Base-by-base conservation (phyloP, 176 grass and related monocot genomes). In the Phragmites australis region DNA sequence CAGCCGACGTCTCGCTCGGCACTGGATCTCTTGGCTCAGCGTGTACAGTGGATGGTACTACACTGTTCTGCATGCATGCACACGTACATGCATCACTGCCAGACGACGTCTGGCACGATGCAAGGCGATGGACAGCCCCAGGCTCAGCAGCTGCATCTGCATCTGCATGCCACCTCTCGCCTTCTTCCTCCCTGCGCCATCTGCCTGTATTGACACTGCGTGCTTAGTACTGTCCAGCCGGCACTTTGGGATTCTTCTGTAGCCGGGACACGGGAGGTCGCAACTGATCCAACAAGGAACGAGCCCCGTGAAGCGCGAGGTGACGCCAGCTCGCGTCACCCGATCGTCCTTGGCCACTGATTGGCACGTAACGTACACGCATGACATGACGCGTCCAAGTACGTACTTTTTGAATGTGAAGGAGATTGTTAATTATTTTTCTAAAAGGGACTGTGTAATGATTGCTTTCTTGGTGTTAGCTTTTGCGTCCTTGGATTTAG, bases 401-500 rank as follows among this genome's bases (percentile, higher is more conserved):
- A 51, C 12, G 48, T 40, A 74, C 22, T 42, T 42, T 44, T 14
- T 27, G 22, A 26, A 27, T 58, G n/a, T n/a, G n/a, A n/a, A n/a
- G n/a, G n/a, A n/a, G n/a, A n/a, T n/a, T n/a, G n/a, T n/a, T n/a
- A n/a, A n/a, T n/a, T n/a, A n/a, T n/a, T n/a, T n/a, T n/a, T n/a
- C n/a, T n/a, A n/a, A n/a, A n/a, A n/a, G n/a, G n/a, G n/a, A n/a
- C n/a, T n/a, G n/a, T n/a, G n/a, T n/a, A n/a, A n/a, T n/a, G n/a
- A n/a, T n/a, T n/a, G n/a, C n/a, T n/a, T n/a, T n/a, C n/a, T n/a
- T n/a, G n/a, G n/a, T n/a, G n/a, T n/a, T n/a, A n/a, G n/a, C n/a
- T n/a, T n/a, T n/a, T n/a, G n/a, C n/a, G 54, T 30, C 6, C 37
- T 59, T 89, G 87, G 86, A 74, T 40, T 72, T 79, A 52, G 46